Base-by-base conservation (phyloP, 2,329 filamentous ascomycete species). In the Daldinia eschscholtzii region DNA sequence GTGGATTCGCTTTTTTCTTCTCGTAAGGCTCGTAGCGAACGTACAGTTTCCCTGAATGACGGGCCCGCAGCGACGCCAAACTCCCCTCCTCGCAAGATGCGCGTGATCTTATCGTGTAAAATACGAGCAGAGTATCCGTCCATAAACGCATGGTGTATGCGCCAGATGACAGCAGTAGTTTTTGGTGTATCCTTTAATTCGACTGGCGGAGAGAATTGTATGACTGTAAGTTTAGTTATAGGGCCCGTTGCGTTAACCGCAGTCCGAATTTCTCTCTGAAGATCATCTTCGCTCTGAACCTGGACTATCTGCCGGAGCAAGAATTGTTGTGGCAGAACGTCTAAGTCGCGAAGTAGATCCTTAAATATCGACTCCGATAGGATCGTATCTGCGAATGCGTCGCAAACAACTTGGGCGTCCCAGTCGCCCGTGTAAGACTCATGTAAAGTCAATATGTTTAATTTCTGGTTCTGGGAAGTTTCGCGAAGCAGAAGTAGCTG, bases 401-500 rank as follows among this genome's bases (percentile, higher is more conserved):
- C 28, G 15, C 26, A 52, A 26, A 52, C 13, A 1, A n/a, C 13
- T 52, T 52, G 46, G 28, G 26, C 26, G 9, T 50, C 13, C 46
- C 46, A 50, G 6, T 50, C 46, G 7, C 26, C 46, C 15, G 26
- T 33, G 3, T 52, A 52, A 18, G 46, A 61, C 7, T 59, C 33
- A 20, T 50, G 30, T 50, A 50, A n/a, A 1, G 57, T 50, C 57
- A 59, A 20, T 26, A 59, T 39, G 13, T 59, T 59, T 23, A 35
- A 39, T 0, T 50, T 59, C 4, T 39, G 57, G 3, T 59, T 39
- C 6, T 59, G n/a, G 10, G 42, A 59, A 3, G 57, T 59, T 39
- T 59, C 57, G 6, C 42, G 57, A 39, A 59, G 57, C 0, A 59
- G 30, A 39, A 59, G 57, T 1, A 59, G 42, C 30, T 59, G 57